These are phyloP conservation scores for Cladophialophora carrionii DNA, from an alignment of 2,329 filamentous ascomycete species.

Conservation along the genomic window DNA sequence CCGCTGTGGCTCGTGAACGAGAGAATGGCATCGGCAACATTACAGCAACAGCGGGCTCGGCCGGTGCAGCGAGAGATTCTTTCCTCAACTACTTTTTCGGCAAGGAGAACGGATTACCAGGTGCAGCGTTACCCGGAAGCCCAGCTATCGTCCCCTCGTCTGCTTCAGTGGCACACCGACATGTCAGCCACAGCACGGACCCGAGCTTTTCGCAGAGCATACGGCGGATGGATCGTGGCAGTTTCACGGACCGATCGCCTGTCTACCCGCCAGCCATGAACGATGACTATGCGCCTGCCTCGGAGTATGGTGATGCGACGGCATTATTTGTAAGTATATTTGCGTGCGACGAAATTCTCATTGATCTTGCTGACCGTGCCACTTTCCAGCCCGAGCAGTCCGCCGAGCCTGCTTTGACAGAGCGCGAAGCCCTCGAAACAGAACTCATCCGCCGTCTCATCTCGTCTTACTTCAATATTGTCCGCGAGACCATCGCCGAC, in stretches of 20 bases:
- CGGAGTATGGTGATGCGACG: slow-evolving; percentile 50
- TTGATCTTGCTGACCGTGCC: slow-evolving; percentile 5
- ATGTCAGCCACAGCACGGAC: slow-evolving; percentile 78
- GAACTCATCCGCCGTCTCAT: slow-evolving; percentile 96
- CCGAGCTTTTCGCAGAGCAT: slow-evolving; percentile 83
- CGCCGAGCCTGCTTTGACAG: slow-evolving; percentile 84
- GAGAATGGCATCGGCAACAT: slow-evolving; percentile 67
- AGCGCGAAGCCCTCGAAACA: slow-evolving; percentile 95
- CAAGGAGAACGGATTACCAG: slow-evolving; percentile 73
- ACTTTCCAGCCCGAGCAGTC: slow-evolving; percentile 45
- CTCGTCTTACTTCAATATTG: slow-evolving; percentile 98
- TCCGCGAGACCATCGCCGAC: slow-evolving; percentile 96
- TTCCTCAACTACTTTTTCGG: slow-evolving; percentile 99
- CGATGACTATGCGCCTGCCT: slow-evolving; percentile 46
- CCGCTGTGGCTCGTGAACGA: slow-evolving; percentile 64
- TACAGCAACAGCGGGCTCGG: slow-evolving; percentile 61
- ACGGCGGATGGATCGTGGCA: slow-evolving; percentile 61
- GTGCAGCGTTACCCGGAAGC: slow-evolving; percentile 40
- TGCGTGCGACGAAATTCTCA: neutral
- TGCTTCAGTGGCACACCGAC: slow-evolving; percentile 56
- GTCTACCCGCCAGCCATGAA: slow-evolving; percentile 51
- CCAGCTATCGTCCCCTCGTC: slow-evolving; percentile 49
- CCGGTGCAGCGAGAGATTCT: slow-evolving; percentile 74
- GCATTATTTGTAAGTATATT: slow-evolving; percentile 53
- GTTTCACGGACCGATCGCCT: slow-evolving; percentile 42